These are phyloP conservation scores for Stephania japonica DNA, from an alignment of 164 flowering plant genomes.

Conservation along the genomic window DNA sequence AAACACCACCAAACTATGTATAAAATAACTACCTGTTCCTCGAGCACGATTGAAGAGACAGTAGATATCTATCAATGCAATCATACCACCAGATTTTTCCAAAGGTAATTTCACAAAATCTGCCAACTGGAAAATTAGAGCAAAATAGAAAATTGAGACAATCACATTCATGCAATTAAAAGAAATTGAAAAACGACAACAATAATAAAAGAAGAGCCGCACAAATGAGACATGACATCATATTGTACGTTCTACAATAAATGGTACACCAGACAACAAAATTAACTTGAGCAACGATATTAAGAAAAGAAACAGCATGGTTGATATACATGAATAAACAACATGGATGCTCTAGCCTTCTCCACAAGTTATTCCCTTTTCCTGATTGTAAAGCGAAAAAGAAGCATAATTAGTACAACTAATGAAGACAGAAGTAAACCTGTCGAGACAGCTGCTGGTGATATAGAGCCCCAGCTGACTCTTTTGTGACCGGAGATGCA, in stretches of 20 bases:
- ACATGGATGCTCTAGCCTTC: background rate
- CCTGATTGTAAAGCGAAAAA: background rate
- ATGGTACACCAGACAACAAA: background rate
- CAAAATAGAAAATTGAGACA: background rate
- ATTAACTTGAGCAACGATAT: background rate
- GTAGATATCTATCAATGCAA: conserved; percentile 79
- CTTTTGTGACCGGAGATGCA: conserved; percentile 91
- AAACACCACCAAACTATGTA: background rate
- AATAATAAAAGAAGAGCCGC: background rate
- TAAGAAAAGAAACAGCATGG: background rate
- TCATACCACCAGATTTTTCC: conserved; percentile 93
- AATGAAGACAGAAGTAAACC: conserved; percentile 34
- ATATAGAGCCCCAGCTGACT: conserved; percentile 92
- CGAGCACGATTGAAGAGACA: conserved; percentile 97
- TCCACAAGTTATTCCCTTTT: background rate
- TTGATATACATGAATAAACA: background rate
- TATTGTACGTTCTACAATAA: background rate
- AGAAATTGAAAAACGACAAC: too few species aligned
- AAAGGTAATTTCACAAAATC: conserved; percentile 87
- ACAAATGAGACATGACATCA: background rate
- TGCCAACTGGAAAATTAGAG: conserved; percentile 55
- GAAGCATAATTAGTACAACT: background rate
- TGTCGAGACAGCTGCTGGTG: conserved; percentile 98
- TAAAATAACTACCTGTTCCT: conserved; percentile 64
- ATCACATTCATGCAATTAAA: background rate